These are phyloP conservation scores for Nicotiana tabacum DNA, from an alignment of 257 asterid species.

Conservation along the genomic window DNA sequence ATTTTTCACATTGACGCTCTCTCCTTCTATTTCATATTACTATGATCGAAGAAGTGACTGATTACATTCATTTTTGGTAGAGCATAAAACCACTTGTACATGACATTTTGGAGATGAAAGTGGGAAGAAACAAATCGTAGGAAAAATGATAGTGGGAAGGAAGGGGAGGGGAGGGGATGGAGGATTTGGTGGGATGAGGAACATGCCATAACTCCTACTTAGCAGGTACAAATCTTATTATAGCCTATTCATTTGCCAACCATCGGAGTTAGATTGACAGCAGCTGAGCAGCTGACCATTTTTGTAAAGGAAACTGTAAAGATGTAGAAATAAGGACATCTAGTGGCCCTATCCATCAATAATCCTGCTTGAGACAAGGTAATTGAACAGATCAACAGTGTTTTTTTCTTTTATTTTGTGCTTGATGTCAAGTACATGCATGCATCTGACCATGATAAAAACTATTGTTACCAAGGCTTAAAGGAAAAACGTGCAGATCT, in stretches of 20 bases:
- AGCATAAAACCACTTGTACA: neutral
- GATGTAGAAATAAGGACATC: neutral
- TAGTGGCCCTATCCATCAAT: neutral
- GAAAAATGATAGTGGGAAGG: neutral
- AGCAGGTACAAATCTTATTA: neutral
- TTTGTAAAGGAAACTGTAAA: neutral
- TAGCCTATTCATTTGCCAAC: neutral
- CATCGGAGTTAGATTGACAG: neutral
- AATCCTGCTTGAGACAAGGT: neutral
- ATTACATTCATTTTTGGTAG: neutral
- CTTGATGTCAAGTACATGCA: neutral
- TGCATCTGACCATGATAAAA: neutral
- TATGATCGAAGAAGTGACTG: neutral
- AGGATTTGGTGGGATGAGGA: neutral
- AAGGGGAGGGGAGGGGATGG: neutral
- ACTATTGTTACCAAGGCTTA: neutral
- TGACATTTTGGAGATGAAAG: constrained; percentile 1
- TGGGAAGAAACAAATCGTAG: neutral
- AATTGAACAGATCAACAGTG: neutral
- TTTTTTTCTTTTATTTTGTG: neutral
- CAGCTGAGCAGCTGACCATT: neutral
- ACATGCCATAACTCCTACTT: neutral
- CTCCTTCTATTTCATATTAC: neutral
- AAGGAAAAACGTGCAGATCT: neutral
- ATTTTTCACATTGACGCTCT: neutral